Conservation (phyloP, 2,329 filamentous ascomycete species). For the Cryphonectria carpinicola region DNA sequence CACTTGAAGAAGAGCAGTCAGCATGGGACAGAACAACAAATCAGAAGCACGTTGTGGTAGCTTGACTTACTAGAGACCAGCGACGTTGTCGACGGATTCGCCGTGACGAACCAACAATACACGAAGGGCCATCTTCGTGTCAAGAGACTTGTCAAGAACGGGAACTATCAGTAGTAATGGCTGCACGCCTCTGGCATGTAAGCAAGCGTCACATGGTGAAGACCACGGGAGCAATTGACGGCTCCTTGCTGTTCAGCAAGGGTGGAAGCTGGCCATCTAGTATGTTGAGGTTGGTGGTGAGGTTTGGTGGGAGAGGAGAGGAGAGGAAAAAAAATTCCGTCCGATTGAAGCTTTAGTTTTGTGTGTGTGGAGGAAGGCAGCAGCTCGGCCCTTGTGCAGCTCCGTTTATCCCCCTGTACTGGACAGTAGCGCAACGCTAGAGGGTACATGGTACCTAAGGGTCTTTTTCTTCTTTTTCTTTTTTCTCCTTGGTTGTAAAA, state of each 20-base stretch:
- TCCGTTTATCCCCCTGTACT: background rate
- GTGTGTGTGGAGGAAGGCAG: background rate
- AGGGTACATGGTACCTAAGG: background rate
- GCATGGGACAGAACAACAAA: constrained; percentile 52
- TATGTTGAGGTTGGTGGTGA: background rate
- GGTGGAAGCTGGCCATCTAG: background rate
- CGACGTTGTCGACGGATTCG: constrained; percentile 89
- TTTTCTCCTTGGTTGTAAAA: too few species aligned
- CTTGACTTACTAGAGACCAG: constrained; percentile 67
- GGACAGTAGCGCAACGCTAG: background rate
- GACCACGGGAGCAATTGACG: background rate
- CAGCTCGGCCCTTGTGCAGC: background rate
- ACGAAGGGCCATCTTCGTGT: constrained; percentile 47
- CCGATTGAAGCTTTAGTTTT: background rate
- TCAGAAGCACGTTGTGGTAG: background rate
- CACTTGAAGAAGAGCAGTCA: constrained; percentile 48
- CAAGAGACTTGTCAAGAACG: background rate
- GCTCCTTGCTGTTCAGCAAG: background rate
- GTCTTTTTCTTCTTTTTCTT: too few species aligned
- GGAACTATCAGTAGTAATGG: background rate
- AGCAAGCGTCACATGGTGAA: constrained; percentile 10
- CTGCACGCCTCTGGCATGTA: background rate
- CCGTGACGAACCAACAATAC: constrained; percentile 84
- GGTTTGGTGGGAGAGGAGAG: background rate
- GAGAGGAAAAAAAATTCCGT: background rate